Percentiles rank a stretch among this genome's conserved stretches.
Evolutionary conservation across 345 rosid species (phyloP).

Genomic region (Heritiera littoralis): DNA sequence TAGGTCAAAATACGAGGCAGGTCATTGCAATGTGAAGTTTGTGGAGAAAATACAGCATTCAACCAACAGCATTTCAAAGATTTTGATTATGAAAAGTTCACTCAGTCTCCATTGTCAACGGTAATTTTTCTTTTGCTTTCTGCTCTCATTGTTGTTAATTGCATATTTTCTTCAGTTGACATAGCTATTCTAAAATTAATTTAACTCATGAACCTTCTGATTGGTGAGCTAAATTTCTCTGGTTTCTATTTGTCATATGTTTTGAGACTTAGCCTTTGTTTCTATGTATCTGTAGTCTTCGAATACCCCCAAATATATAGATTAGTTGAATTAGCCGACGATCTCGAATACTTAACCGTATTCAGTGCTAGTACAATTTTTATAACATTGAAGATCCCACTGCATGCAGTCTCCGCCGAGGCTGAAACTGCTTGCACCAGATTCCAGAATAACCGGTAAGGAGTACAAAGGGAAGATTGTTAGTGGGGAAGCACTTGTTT

Average conservation of each 20-base stretch:
- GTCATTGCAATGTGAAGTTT: conserved; percentile 67
- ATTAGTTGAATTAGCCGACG: no score
- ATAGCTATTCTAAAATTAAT: background rate
- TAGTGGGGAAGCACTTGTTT: conserved; percentile 43
- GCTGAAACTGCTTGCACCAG: conserved; percentile 53
- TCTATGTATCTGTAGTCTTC: no score
- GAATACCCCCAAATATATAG: no score
- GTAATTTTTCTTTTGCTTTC: conserved; percentile 35
- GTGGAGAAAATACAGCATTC: conserved; percentile 70
- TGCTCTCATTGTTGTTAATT: background rate
- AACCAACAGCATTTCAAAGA: conserved; percentile 52
- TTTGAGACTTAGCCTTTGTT: background rate
- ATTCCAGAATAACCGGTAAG: conserved; percentile 65
- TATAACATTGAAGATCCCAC: no score
- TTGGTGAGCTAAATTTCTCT: background rate
- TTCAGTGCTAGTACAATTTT: no score
- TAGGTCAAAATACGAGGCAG: conserved; percentile 88
- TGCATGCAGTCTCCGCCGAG: conserved; percentile 52
- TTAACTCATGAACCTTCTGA: background rate
- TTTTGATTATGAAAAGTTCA: conserved; percentile 89
- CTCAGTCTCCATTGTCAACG: conserved; percentile 64
- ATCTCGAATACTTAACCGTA: no score
- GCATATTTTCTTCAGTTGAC: background rate
- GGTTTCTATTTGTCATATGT: background rate
- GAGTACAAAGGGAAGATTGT: conserved; percentile 53